Evolutionary conservation across 1,139 yeast species (phyloP).

Genomic region (Yamadazyma conglobata): DNA sequence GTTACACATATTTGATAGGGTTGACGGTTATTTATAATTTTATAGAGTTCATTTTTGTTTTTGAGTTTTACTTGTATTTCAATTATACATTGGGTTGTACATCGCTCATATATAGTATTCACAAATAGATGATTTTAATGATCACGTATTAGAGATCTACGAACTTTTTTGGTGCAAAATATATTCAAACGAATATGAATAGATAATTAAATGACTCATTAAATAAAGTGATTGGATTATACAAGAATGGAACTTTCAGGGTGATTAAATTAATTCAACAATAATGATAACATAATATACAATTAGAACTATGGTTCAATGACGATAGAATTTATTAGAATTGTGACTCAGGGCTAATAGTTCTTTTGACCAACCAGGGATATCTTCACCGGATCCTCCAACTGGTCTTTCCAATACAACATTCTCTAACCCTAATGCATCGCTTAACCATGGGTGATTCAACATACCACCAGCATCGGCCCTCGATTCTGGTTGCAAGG

Average conservation of each 20-base stretch:
- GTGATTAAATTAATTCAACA: no score
- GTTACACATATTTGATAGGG: no score
- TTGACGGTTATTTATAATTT: no score
- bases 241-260: no score
- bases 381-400: conserved; percentile 67
- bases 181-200: no score
- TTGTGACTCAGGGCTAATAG: conserved; percentile 15
- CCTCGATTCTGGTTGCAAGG: conserved; percentile 62
- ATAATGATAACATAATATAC: background rate
- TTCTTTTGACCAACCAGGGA: conserved; percentile 68
- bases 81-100: background rate
- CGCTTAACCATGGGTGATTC: conserved; percentile 74
- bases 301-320: conserved; percentile 3
- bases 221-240: no score
- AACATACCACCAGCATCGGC: conserved; percentile 83
- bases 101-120: conserved; percentile 2
- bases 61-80: conserved; percentile 1
- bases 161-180: no score
- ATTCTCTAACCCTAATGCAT: conserved; percentile 58
- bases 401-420: conserved; percentile 54
- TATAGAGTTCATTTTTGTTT: no score
- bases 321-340: conserved; percentile 10
- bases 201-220: no score
- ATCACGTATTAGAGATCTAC: no score
- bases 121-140: conserved; percentile 4